Evolutionary conservation across 805 yeast species (phyloP), one percentile per base, ranked within the genome.

Genomic region (Debaryomyces prosopidis): DNA sequence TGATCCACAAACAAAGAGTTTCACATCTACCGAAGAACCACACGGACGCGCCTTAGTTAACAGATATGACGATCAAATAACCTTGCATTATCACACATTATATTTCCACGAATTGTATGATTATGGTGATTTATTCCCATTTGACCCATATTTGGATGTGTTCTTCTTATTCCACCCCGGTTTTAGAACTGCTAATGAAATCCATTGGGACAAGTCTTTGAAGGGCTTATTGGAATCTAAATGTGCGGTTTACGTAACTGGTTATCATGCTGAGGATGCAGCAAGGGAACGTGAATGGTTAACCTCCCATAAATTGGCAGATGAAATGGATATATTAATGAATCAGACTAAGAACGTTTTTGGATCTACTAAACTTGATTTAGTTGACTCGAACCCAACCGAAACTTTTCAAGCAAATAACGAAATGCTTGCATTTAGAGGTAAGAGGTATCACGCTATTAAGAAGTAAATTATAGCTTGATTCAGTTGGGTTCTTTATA

Each of bases 131-230:
- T 88, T 94, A 65, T 89, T 89, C 83, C 99, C 99, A 4, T 94
- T 91, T 65, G 99, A 94, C 65, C 99, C 99, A 37, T 94, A 92
- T 66, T 78, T 89, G 62, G 99, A 94, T 63, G 81, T 82, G 20
- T 94, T 94, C 68, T 90, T 89, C 79, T 76, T 88, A 43, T 94
- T 92, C 86, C 98, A 92, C 65, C 98, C 99, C 3, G 97, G 97
- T 34, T 80, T 90, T 60, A 84, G 89, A 15, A 86, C 94, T 6
- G 87, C 88, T 11, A 96, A 89, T 58, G 76, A 80, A 63, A 84
- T 85, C 47, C 80, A 82, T 59, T 92, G 98, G 97, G 80, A 80
- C 51, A 85, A 88, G 63, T 76, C 96, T 0, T 71, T 94, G 54
- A 89, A 89, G 43, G 97, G 92, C 3, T 72, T 94, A 52, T 73